These are phyloP conservation scores for Endocarpon pusillum DNA, from an alignment of 495 filamentous ascomycete species.

Conservation along the genomic window DNA sequence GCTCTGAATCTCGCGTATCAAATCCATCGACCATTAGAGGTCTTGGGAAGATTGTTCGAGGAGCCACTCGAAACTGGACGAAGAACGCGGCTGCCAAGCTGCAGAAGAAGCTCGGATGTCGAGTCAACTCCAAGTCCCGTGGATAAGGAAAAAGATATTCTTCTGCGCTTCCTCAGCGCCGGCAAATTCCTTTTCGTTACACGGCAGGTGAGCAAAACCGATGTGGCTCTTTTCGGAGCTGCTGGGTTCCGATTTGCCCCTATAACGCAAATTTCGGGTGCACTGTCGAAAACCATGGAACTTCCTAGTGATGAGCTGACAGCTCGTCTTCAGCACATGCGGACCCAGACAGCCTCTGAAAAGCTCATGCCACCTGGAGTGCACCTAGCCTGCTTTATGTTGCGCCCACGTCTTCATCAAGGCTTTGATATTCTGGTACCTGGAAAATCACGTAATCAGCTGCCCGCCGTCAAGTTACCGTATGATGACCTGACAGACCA, in stretches of 20 bases:
- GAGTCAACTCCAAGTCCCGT: slow-evolving; percentile 11
- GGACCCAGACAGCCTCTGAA: slow-evolving; percentile 32
- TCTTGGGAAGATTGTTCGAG: slow-evolving; percentile 62
- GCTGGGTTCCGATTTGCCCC: slow-evolving; percentile 63
- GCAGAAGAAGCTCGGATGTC: slow-evolving; percentile 20
- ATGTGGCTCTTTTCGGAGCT: slow-evolving; percentile 43
- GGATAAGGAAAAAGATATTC: slow-evolving; percentile 19
- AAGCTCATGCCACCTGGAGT: slow-evolving; percentile 45
- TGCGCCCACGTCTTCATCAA: slow-evolving; percentile 46
- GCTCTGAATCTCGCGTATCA: slow-evolving; percentile 54
- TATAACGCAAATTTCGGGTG: slow-evolving; percentile 46
- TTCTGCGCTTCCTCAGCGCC: slow-evolving; percentile 29
- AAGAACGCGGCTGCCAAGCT: no score
- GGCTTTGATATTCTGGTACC: slow-evolving; percentile 63
- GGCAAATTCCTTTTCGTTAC: slow-evolving; percentile 72
- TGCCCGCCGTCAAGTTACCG: slow-evolving; percentile 48
- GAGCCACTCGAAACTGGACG: slow-evolving; percentile 55
- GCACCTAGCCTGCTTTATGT: slow-evolving; percentile 57
- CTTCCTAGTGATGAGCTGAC: slow-evolving; percentile 38
- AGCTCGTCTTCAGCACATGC: slow-evolving; percentile 42
- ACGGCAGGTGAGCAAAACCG: slow-evolving; percentile 39
- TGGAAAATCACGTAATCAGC: slow-evolving; percentile 40
- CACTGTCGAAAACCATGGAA: slow-evolving; percentile 54
- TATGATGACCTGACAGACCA: slow-evolving; percentile 36
- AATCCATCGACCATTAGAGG: slow-evolving; percentile 40